Evolutionary conservation across 805 yeast species (phyloP).

Genomic region (Wickerhamomyces strasburgensis): DNA sequence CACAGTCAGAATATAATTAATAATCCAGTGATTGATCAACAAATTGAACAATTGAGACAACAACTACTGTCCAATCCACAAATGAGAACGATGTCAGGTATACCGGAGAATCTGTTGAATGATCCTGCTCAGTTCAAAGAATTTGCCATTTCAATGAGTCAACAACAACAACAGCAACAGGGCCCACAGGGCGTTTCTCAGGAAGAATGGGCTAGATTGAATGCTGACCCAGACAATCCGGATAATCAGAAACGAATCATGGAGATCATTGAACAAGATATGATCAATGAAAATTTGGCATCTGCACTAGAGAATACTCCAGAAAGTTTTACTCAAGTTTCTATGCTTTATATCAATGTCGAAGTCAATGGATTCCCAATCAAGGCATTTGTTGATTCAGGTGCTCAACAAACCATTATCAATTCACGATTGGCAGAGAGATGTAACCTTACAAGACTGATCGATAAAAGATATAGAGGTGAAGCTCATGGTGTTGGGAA

Average conservation of each 20-base stretch:
- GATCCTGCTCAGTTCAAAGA: constrained; percentile 46
- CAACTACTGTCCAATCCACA: constrained; percentile 40
- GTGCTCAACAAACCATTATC: constrained; percentile 88
- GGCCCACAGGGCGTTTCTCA: constrained; percentile 9
- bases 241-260: constrained; percentile 60
- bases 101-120: constrained; percentile 38
- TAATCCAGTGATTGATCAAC: constrained; percentile 22
- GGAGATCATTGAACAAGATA: constrained; percentile 64
- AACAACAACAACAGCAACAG: not conserved
- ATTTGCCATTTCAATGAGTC: constrained; percentile 32
- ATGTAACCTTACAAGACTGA: constrained; percentile 62
- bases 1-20: no score
- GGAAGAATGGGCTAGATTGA: constrained; percentile 46
- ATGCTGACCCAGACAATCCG: constrained; percentile 66
- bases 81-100: constrained; percentile 39
- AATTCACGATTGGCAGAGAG: constrained; percentile 71
- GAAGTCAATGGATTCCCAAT: constrained; percentile 76
- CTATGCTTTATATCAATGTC: constrained; percentile 76
- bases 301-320: constrained; percentile 86
- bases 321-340: constrained; percentile 77
- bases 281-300: constrained; percentile 73
- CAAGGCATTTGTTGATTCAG: constrained; percentile 94
- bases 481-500: constrained; percentile 90
- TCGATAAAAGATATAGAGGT: constrained; percentile 77
- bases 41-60: constrained; percentile 45